A percentile compares a stretch with the other conserved stretches of the same genome.
Conservation (phyloP, 164 flowering plant species). For the Cinnamomum micranthum region DNA sequence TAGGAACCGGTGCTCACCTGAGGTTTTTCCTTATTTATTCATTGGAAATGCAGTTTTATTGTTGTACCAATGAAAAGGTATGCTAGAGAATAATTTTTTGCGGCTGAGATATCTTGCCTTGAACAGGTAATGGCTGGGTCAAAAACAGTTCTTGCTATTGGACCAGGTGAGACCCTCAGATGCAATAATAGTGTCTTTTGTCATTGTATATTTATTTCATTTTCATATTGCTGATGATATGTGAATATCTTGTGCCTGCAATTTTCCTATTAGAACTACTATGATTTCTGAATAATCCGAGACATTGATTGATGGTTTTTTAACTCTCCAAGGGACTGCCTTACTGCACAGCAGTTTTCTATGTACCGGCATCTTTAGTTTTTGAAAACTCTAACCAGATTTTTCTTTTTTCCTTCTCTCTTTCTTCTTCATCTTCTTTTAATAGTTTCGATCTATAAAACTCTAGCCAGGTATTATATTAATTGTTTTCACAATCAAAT, state of each 20-base stretch:
- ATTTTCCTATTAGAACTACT: neutral
- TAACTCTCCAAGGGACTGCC: neutral
- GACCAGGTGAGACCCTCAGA: slow-evolving; percentile 59
- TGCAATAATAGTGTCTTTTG: neutral
- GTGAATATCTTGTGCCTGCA: neutral
- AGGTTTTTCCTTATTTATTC: too few relatives aligned
- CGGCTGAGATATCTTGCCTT: neutral
- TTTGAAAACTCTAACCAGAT: neutral
- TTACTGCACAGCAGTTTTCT: too few relatives aligned
- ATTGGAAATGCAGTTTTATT: neutral
- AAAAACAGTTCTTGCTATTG: slow-evolving; percentile 88
- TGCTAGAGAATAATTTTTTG: neutral
- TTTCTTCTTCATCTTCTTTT: neutral
- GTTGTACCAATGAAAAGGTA: neutral
- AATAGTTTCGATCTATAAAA: neutral
- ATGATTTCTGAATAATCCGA: neutral
- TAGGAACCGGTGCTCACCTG: too few relatives aligned
- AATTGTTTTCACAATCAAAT: too few relatives aligned
- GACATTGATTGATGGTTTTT: neutral
- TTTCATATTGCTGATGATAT: neutral
- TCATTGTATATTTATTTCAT: neutral
- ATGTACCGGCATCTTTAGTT: neutral
- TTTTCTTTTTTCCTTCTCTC: neutral
- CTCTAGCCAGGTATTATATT: neutral
- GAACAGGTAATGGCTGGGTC: slow-evolving; percentile 78